phyloP scores from a whole-genome alignment of 495 filamentous ascomycete species.

The Aspergillus homomorphus region DNA sequence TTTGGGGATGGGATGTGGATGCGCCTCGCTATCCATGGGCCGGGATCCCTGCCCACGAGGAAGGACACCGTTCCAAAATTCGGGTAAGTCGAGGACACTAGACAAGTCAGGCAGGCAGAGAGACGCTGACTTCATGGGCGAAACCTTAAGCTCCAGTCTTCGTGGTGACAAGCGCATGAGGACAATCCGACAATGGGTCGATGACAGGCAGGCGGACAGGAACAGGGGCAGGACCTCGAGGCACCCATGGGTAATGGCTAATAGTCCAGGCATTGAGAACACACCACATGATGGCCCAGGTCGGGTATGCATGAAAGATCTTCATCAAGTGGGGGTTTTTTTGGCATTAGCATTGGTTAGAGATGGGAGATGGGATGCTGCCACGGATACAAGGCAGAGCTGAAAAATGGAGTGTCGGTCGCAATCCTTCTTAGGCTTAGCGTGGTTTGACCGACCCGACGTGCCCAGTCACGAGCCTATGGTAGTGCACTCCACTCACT shows the following conservation, averaged over 20 bases:
- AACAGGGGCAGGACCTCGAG: not conserved
- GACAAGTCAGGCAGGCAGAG: too few species aligned
- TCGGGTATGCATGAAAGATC: not conserved
- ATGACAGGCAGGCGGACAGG: slow-evolving; percentile 16
- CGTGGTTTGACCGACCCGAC: slow-evolving; percentile 14
- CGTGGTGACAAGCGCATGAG: slow-evolving; percentile 16
- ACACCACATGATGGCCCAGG: slow-evolving; percentile 7
- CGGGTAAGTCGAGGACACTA: slow-evolving; percentile 9
- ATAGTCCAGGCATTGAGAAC: slow-evolving; percentile 7
- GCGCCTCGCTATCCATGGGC: not conserved
- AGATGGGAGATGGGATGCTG: not conserved
- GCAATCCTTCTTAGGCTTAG: slow-evolving; percentile 10
- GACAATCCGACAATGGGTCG: slow-evolving; percentile 6
- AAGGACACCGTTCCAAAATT: slow-evolving; percentile 12
- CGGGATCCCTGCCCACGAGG: slow-evolving; percentile 12
- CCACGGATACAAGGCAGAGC: slow-evolving; percentile 6
- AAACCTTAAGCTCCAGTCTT: slow-evolving; percentile 20
- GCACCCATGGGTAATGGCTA: slow-evolving; percentile 9
- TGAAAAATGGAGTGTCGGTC: slow-evolving; percentile 14
- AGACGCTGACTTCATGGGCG: not conserved
- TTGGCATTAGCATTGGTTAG: not conserved
- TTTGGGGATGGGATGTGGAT: not conserved
- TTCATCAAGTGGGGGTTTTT: slow-evolving; percentile 6
- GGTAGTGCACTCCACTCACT: slow-evolving; percentile 8
- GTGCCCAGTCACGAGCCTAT: slow-evolving; percentile 10